These are phyloP conservation scores for Tympanopsis confertula DNA, from an alignment of 2,329 filamentous ascomycete genomes.

Conservation along the genomic window DNA sequence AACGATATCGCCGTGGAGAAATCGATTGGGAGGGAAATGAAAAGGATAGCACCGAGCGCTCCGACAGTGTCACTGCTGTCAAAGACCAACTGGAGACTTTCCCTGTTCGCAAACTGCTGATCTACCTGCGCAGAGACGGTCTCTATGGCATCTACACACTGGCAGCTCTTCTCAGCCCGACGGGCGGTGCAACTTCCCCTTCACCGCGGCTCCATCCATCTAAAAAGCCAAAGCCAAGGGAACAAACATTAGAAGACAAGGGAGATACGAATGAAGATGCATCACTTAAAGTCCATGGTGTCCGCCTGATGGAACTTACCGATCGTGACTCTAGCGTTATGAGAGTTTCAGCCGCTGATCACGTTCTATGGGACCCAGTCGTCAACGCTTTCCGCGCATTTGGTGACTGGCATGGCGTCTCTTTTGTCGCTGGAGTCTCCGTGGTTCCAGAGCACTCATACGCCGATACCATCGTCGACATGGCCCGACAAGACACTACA, in stretches of 20 bases:
- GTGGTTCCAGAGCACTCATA: constrained; percentile 70
- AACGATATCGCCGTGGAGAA: constrained; percentile 61
- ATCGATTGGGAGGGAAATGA: constrained; percentile 75
- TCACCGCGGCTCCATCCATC: constrained; percentile 6
- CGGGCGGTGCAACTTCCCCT: constrained; percentile 16
- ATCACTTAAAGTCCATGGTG: constrained; percentile 61
- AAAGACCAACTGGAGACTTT: constrained; percentile 39
- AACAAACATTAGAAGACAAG: constrained; percentile 9
- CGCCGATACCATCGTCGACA: constrained; percentile 62
- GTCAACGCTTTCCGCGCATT: constrained; percentile 87
- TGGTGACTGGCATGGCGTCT: constrained; percentile 71
- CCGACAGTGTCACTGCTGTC: constrained; percentile 15
- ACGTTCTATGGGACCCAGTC: constrained; percentile 65
- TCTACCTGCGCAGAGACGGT: constrained; percentile 76
- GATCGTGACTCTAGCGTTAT: constrained; percentile 93
- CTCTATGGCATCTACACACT: constrained; percentile 74
- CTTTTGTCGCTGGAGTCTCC: constrained; percentile 70
- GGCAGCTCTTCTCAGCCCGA: constrained; percentile 63
- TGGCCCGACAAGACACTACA: constrained; percentile 57
- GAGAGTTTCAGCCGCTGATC: constrained; percentile 62
- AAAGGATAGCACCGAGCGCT: constrained; percentile 27
- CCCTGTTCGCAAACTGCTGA: constrained; percentile 45
- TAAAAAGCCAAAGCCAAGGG: constrained; percentile 15
- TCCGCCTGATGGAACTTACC: constrained; percentile 78
- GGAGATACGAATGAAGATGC: constrained; percentile 6